Percentiles rank a stretch among this genome's conserved stretches.
Evolutionary conservation across 768 basidiomycete species (phyloP).

Genomic region (Boletus rubropictus): DNA sequence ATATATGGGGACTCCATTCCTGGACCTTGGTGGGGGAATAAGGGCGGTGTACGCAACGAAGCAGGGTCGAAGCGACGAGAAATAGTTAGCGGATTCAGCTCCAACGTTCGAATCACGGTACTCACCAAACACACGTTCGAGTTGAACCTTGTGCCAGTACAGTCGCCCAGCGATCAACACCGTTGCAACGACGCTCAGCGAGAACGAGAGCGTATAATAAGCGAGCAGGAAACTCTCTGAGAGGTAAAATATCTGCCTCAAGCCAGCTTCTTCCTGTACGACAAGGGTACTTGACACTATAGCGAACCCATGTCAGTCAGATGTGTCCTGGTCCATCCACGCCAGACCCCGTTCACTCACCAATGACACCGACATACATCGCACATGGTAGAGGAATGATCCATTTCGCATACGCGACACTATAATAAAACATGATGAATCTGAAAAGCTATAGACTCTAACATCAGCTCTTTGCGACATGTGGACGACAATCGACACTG

Average conservation of each 20-base stretch:
- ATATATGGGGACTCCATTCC: slow-evolving; percentile 17
- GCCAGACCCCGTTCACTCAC: slow-evolving; percentile 7
- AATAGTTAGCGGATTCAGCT: not conserved
- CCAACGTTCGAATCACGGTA: not conserved
- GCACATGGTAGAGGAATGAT: slow-evolving; percentile 22
- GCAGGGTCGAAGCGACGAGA: not conserved
- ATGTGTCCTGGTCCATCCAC: not conserved
- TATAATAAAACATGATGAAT: slow-evolving; percentile 22
- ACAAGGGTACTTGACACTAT: slow-evolving; percentile 20
- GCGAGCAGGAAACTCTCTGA: slow-evolving; percentile 19
- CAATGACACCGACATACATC: slow-evolving; percentile 22
- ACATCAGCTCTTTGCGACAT: not conserved
- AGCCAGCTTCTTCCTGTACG: slow-evolving; percentile 14
- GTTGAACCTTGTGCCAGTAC: slow-evolving; percentile 21
- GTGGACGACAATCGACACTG: slow-evolving; percentile 1
- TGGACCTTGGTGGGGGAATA: slow-evolving; percentile 6
- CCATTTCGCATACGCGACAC: slow-evolving; percentile 19
- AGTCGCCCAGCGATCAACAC: slow-evolving; percentile 20
- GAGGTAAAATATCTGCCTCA: slow-evolving; percentile 18
- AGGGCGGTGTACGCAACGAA: slow-evolving; percentile 1
- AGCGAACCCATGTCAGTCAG: not conserved
- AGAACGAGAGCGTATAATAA: slow-evolving; percentile 23
- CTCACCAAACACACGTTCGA: slow-evolving; percentile 26
- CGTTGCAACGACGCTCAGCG: slow-evolving; percentile 22
- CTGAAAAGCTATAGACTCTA: slow-evolving; percentile 14